Conservation (phyloP, 768 basidiomycete species). For the Boletus tomentosulus region DNA sequence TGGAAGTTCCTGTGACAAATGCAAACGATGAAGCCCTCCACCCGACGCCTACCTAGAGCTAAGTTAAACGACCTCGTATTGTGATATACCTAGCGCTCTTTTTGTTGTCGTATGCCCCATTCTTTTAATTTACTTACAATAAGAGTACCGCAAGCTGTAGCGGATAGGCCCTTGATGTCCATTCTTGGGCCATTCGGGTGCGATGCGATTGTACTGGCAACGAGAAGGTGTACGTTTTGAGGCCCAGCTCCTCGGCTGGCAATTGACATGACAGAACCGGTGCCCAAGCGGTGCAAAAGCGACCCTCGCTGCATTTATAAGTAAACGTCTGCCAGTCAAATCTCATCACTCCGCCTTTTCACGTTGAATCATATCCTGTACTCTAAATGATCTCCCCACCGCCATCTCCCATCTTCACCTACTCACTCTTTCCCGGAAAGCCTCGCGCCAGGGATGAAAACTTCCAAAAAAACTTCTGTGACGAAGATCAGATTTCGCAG, state of each 20-base stretch:
- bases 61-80: neutral
- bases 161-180: no score
- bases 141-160: neutral
- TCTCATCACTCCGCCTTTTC: neutral
- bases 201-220: neutral
- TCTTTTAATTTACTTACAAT: conserved; percentile 15
- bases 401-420: conserved; percentile 5
- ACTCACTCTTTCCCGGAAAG: neutral
- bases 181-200: no score
- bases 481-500: conserved; percentile 4
- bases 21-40: neutral
- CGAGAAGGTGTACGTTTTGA: conserved; percentile 10
- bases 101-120: neutral
- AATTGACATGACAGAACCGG: neutral
- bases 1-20: neutral
- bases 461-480: neutral
- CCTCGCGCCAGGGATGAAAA: no score
- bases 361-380: neutral
- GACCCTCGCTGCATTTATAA: conserved; percentile 26
- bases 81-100: neutral
- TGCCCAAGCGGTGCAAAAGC: conserved; percentile 20
- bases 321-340: neutral
- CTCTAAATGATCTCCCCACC: conserved; percentile 22
- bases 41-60: conserved; percentile 11
- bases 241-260: neutral